These are phyloP conservation scores for Fusarium sp. DNA, from an alignment of 2,329 filamentous ascomycete species.

Conservation along the genomic window DNA sequence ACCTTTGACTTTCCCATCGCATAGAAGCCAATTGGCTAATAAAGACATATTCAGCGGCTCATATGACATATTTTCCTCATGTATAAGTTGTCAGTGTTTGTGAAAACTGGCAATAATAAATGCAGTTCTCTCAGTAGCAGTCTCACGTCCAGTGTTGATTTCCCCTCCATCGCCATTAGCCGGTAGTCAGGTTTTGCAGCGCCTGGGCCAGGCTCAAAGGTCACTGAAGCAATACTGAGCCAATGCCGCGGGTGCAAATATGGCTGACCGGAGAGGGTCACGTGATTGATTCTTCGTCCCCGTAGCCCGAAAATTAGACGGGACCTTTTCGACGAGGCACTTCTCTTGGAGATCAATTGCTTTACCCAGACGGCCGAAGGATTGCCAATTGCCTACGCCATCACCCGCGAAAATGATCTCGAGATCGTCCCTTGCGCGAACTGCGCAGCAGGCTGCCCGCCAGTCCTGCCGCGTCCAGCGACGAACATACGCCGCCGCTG, in stretches of 20 bases:
- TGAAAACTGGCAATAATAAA: neutral
- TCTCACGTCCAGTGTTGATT: neutral
- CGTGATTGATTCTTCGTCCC: constrained; percentile 49
- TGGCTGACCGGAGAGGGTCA: constrained; percentile 48
- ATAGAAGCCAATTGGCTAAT: neutral
- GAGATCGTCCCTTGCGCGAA: constrained; percentile 69
- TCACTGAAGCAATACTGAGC: constrained; percentile 32
- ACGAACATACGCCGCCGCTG: constrained; percentile 69
- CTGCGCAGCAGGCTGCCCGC: constrained; percentile 67
- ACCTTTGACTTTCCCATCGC: neutral
- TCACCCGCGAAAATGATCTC: constrained; percentile 70
- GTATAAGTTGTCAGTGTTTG: neutral
- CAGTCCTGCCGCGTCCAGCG: constrained; percentile 67
- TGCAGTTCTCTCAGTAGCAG: neutral
- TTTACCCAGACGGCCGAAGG: constrained; percentile 55
- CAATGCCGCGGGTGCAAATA: constrained; percentile 45
- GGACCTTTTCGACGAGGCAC: constrained; percentile 57
- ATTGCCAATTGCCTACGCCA: constrained; percentile 67
- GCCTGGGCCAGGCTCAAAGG: constrained; percentile 30
- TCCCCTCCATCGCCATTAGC: neutral
- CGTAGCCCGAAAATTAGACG: constrained; percentile 58
- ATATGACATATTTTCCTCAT: neutral
- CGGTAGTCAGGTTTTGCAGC: constrained; percentile 1
- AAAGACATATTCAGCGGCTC: neutral
- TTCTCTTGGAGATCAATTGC: constrained; percentile 55